phyloP scores from a whole-genome alignment of 768 basidiomycete species.

The Panaeolus papilionaceus region DNA sequence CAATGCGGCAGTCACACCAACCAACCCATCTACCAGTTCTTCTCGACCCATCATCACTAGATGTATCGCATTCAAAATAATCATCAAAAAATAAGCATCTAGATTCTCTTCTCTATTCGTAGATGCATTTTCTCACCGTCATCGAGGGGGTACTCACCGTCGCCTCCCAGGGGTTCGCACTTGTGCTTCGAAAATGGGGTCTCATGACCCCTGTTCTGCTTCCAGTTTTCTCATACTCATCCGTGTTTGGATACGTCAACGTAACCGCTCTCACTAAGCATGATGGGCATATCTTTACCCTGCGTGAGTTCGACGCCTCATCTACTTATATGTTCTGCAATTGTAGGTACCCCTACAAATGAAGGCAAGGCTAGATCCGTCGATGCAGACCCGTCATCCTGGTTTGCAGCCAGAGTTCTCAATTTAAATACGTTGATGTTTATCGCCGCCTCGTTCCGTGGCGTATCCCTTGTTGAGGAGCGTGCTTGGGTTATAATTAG shows the following conservation, averaged over 20 bases:
- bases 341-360: too few species aligned
- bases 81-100: neutral
- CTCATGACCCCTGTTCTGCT: neutral
- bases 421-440: neutral
- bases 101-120: neutral
- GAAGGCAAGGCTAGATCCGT: too few species aligned
- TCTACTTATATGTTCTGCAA: neutral
- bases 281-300: neutral
- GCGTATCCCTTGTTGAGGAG: neutral
- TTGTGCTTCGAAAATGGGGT: neutral
- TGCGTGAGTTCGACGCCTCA: neutral
- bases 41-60: neutral
- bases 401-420: too few species aligned
- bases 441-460: constrained; percentile 9
- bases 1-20: constrained; percentile 5
- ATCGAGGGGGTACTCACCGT: constrained; percentile 9
- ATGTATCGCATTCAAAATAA: neutral
- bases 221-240: neutral
- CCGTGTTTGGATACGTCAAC: neutral
- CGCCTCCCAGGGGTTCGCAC: neutral
- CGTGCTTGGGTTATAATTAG: neutral
- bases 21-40: too few species aligned
- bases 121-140: neutral
- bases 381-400: too few species aligned
- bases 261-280: neutral